phyloP scores from a whole-genome alignment of 2,329 filamentous ascomycete species.

The Pezicula neosporulosa region DNA sequence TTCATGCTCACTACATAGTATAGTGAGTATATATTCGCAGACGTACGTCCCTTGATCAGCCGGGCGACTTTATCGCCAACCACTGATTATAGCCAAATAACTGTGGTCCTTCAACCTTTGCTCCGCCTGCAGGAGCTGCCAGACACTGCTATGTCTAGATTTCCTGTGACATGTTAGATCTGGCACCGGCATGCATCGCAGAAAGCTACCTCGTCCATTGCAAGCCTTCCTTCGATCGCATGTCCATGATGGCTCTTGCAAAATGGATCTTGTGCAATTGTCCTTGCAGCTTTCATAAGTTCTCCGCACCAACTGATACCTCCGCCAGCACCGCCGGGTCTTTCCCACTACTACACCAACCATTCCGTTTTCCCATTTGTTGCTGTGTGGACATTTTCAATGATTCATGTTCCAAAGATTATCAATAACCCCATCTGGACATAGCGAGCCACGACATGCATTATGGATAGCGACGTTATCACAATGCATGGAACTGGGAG shows the following conservation, averaged over 20 bases:
- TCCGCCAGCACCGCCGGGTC: conserved; percentile 56
- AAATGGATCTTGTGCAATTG: conserved; percentile 86
- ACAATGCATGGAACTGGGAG: conserved; percentile 69
- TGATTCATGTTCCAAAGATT: conserved; percentile 96
- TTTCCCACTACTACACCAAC: conserved; percentile 36
- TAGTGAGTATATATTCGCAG: too few relatives aligned
- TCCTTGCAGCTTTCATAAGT: conserved; percentile 77
- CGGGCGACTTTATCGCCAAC: background rate
- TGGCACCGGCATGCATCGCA: background rate
- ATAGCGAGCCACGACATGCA: conserved; percentile 88
- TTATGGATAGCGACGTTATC: conserved; percentile 70
- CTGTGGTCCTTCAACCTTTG: conserved; percentile 34
- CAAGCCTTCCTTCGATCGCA: conserved; percentile 88
- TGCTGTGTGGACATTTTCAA: conserved; percentile 70
- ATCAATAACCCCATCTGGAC: conserved; percentile 92
- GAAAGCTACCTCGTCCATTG: conserved; percentile 77
- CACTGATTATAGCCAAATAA: background rate
- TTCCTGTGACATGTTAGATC: conserved; percentile 51
- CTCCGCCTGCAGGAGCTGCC: conserved; percentile 66
- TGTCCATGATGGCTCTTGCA: conserved; percentile 99
- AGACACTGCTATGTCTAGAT: conserved; percentile 95
- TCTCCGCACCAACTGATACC: conserved; percentile 80
- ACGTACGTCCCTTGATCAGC: too few relatives aligned
- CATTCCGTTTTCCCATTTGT: conserved; percentile 67
- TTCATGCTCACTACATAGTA: too few relatives aligned